Conservation (phyloP, 129 eudicot species). For the Centella asiatica region DNA sequence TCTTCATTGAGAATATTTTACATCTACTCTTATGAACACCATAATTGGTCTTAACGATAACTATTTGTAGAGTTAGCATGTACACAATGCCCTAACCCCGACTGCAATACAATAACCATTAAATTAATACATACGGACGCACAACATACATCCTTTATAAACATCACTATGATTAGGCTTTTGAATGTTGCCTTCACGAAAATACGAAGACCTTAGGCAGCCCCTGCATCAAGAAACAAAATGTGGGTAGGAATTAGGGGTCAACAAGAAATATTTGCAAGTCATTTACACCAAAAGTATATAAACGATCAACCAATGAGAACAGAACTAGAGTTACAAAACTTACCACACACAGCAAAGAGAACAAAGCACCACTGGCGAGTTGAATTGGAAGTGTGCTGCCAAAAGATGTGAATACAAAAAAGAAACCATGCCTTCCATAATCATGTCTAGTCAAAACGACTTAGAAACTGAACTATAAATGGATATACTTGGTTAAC, state of each 20-base stretch:
- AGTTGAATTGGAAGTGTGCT: not conserved
- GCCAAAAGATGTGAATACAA: not conserved
- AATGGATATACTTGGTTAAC: slow-evolving; percentile 68
- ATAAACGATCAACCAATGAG: not conserved
- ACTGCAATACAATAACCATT: not conserved
- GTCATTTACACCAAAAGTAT: not conserved
- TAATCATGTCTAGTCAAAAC: slow-evolving; percentile 28
- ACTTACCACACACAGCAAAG: not conserved
- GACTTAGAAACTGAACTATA: slow-evolving; percentile 50
- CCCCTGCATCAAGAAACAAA: not conserved
- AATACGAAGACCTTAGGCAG: not conserved
- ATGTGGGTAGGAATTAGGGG: not conserved
- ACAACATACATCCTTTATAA: not conserved
- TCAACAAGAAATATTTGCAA: not conserved
- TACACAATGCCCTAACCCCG: not conserved
- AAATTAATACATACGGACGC: not conserved
- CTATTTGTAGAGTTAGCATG: not conserved
- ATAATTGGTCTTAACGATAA: not conserved
- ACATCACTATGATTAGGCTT: not conserved
- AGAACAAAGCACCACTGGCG: not conserved
- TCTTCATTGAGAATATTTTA: not conserved
- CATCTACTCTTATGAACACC: not conserved
- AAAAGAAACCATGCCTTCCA: not conserved
- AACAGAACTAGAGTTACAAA: not conserved
- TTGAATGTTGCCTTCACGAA: not conserved